Conservation (phyloP, 73 alveolate species). For the Tetrahymena thermophila region DNA sequence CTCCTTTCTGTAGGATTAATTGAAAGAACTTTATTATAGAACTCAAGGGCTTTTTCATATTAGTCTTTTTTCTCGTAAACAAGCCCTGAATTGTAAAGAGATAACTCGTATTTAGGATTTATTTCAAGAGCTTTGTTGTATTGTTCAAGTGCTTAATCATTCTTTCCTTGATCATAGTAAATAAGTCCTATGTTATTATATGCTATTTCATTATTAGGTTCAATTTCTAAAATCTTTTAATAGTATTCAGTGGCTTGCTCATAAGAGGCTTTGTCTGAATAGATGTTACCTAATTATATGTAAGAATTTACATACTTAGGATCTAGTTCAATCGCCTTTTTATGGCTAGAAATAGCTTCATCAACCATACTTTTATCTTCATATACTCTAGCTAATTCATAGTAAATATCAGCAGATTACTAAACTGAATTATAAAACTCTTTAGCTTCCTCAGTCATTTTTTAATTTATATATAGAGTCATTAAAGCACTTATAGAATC, state of each 20-base stretch:
- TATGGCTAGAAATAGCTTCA: not conserved
- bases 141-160: not conserved
- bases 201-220: not conserved
- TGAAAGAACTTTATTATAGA: not conserved
- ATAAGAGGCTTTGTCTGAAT: not conserved
- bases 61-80: not conserved
- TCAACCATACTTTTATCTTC: not conserved
- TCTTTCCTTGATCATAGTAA: not conserved
- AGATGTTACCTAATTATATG: not conserved
- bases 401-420: not conserved
- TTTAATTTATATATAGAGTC: not conserved
- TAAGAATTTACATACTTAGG: not conserved
- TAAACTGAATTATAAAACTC: not conserved
- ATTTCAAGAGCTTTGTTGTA: not conserved
- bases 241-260: not conserved
- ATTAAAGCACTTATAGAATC: not conserved
- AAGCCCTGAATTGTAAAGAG: not conserved
- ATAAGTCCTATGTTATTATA: not conserved
- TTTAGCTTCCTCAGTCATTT: not conserved
- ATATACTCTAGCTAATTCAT: not conserved
- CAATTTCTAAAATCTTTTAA: not conserved
- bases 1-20: not conserved
- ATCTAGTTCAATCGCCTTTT: too few species aligned
- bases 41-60: not conserved
- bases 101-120: not conserved